Evolutionary conservation across 352 stramenopile species (phyloP), one percentile per base, ranked within the genome.

Genomic region (Phytopythium litorale): DNA sequence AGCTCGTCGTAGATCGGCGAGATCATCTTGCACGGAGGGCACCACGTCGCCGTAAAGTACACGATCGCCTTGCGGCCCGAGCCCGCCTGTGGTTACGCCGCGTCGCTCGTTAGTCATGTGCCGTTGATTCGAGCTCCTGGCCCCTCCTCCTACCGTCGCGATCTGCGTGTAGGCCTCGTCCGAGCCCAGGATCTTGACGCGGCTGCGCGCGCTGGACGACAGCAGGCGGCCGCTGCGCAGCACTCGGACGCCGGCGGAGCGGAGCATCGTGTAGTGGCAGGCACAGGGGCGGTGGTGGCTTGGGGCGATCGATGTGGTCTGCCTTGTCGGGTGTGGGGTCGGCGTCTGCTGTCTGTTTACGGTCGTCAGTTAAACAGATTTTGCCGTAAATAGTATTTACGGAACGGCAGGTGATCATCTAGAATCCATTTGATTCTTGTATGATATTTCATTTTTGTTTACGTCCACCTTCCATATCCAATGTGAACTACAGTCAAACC

Each of bases 11-110:
- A 96, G 63, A 94, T 89, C 11, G 89, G 89, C 8, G 79, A 84
- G 62, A 97, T 96, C 70, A 95, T 86, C 71, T 96, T 96, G 84
- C 89, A 97, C 12, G 89, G 89, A n/a, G 82, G 81, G 57, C 89
- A 97, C 89, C 89, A 97, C 69, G 84, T 88, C 28, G 89, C 88
- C 46, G 81, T 94, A 63, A 96, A 97, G 72, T 97, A 96, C 51
- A 96, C 87, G 50, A 97, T 81, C 12, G 83, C 68, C 59, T 92
- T 92, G 62, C 77, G 70, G 8, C 72, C 80, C 19, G 67, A 84
- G 49, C 83, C 85, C 32, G 84, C 58, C 85, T 92, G 52, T 45
- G 64, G 7, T 3, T 60, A 16, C 49, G 12, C 35, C 35, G 12
- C 35, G 12, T 16, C 35, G 35, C 16, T 40, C 15, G 40, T 21